phyloP scores from a whole-genome alignment of 2,329 filamentous ascomycete genomes.

The Teratosphaeria nubilosa region DNA sequence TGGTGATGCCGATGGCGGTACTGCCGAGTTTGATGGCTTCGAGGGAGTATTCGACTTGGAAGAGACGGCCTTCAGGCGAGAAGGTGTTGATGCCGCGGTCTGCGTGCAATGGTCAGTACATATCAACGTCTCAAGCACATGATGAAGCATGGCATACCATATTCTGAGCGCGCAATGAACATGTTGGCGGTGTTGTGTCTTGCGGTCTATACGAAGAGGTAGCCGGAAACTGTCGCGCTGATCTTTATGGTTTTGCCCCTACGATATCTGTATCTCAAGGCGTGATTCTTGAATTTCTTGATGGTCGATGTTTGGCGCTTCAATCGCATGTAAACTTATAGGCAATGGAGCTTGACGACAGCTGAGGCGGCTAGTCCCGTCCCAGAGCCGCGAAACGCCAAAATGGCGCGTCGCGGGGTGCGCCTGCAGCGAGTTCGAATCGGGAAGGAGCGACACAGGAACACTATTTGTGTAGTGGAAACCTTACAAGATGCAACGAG shows the following conservation, averaged over 20 bases:
- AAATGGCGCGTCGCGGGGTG: constrained; percentile 1
- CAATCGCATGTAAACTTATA: background rate
- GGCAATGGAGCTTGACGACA: background rate
- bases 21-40: constrained; percentile 99
- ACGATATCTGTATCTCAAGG: too few species aligned
- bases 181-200: constrained; percentile 49
- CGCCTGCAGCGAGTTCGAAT: background rate
- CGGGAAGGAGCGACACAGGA: background rate
- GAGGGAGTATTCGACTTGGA: constrained; percentile 99
- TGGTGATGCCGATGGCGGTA: constrained; percentile 94
- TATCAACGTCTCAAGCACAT: constrained; percentile 7
- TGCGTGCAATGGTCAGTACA: constrained; percentile 31
- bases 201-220: background rate
- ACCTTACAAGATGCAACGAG: background rate
- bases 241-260: background rate
- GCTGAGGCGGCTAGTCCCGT: background rate
- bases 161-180: constrained; percentile 99
- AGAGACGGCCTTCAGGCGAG: constrained; percentile 97
- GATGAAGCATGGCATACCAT: constrained; percentile 53
- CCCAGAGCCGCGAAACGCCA: background rate
- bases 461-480: background rate
- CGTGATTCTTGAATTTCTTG: too few species aligned
- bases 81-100: constrained; percentile 99
- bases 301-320: background rate
- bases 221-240: background rate